A percentile compares a stretch with the other conserved stretches of the same genome.
Conservation (phyloP, 129 eudicot genomes). For the Deinandra increscens region DNA sequence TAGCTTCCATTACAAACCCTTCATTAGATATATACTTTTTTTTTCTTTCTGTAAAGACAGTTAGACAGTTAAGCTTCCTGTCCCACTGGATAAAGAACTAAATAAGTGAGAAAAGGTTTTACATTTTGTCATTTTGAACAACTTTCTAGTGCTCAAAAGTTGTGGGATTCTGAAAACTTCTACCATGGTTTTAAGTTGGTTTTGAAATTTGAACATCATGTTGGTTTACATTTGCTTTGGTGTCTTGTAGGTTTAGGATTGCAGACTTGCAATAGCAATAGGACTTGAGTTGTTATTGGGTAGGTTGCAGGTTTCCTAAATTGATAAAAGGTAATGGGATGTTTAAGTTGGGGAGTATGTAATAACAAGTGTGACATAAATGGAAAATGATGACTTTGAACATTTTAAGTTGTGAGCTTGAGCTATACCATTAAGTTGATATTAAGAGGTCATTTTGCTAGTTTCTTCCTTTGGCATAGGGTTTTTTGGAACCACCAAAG, state of each 20-base stretch:
- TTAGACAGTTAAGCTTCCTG: not conserved
- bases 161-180: not conserved
- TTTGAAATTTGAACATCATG: not conserved
- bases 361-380: not conserved
- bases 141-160: not conserved
- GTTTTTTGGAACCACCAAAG: not conserved
- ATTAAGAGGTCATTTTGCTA: not conserved
- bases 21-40: not conserved
- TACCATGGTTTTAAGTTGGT: not conserved
- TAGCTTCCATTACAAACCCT: constrained; percentile 25
- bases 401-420: no score
- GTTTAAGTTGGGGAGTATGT: not conserved
- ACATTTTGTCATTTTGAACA: not conserved
- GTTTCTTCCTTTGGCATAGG: not conserved
- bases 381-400: not conserved
- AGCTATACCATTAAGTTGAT: not conserved
- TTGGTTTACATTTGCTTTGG: not conserved
- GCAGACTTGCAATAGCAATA: not conserved
- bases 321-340: not conserved
- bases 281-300: constrained; percentile 11
- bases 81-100: not conserved
- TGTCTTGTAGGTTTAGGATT: not conserved
- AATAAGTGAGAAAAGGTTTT: not conserved
- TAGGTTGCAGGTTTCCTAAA: not conserved
- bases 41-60: not conserved